Percentiles rank a stretch among this genome's conserved stretches.
Conservation (phyloP, 305 asterid genomes). For the Solanum chacoense region DNA sequence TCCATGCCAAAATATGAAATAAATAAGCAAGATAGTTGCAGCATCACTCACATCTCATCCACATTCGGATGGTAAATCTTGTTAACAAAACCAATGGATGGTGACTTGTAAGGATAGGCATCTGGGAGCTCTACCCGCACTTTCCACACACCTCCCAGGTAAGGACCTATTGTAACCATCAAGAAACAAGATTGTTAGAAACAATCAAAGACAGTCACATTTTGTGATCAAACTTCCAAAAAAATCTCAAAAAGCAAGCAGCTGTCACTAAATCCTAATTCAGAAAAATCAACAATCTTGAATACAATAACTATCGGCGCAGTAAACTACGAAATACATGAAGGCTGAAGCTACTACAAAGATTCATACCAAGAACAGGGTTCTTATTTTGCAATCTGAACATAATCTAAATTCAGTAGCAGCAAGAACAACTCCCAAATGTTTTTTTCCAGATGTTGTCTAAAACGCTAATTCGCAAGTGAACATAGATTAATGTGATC, state of each 20-base stretch:
- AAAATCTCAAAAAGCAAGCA: background rate
- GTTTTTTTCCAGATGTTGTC: background rate
- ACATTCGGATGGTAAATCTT: slow-evolving; percentile 90
- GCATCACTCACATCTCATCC: slow-evolving; percentile 68
- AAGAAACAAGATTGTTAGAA: slow-evolving; percentile 1
- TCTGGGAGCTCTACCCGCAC: slow-evolving; percentile 78
- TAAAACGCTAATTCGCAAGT: background rate
- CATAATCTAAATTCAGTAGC: background rate
- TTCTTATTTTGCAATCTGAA: background rate
- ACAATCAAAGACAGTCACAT: background rate
- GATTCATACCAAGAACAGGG: background rate
- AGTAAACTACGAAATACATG: background rate
- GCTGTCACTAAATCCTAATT: background rate
- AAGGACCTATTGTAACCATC: slow-evolving; percentile 55
- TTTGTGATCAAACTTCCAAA: background rate
- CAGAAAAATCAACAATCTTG: slow-evolving; percentile 8
- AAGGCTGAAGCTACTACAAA: background rate
- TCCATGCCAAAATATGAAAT: background rate
- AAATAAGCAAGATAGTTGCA: background rate
- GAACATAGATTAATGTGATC: background rate
- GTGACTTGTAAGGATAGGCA: slow-evolving; percentile 88
- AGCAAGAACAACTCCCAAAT: background rate
- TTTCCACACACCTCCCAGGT: slow-evolving; percentile 84
- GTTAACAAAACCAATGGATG: slow-evolving; percentile 75
- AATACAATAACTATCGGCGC: background rate